Percentiles rank a stretch among this genome's conserved stretches.
phyloP scores from a whole-genome alignment of 805 yeast species.

The Cyberlindnera maclurae region DNA sequence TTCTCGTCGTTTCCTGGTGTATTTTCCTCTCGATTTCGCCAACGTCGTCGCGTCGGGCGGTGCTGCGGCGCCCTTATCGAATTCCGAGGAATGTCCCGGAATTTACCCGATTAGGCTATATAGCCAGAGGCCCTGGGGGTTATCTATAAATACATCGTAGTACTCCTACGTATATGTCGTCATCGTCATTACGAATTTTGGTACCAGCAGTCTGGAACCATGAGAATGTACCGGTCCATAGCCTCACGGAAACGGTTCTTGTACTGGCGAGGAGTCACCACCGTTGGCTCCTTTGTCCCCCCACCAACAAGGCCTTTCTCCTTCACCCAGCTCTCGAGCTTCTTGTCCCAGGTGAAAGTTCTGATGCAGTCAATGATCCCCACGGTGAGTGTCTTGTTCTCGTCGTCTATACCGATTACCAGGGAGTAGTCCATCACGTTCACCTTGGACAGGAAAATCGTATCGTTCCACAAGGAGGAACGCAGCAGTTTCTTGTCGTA shows the following conservation, averaged over 20 bases:
- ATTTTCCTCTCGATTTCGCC: no score
- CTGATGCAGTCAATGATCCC: conserved; percentile 93
- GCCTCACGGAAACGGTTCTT: conserved; percentile 93
- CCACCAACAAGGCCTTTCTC: conserved; percentile 87
- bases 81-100: no score
- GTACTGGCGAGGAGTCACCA: conserved; percentile 94
- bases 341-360: conserved; percentile 98
- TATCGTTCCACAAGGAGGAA: conserved; percentile 92
- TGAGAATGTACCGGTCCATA: conserved; percentile 89
- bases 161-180: no score
- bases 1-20: no score
- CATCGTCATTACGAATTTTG: conserved; percentile 21
- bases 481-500: conserved; percentile 80
- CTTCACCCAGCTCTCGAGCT: conserved; percentile 97
- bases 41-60: no score
- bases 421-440: conserved; percentile 98
- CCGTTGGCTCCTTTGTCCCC: conserved; percentile 90
- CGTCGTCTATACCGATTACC: conserved; percentile 82
- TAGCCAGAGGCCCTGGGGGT: no score
- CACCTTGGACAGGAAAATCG: conserved; percentile 89
- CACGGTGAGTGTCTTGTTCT: conserved; percentile 65
- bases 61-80: no score
- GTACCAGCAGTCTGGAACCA: conserved; percentile 77
- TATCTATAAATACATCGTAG: no score
- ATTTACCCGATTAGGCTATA: no score